These are phyloP conservation scores for Austroboletus sp. DNA, from an alignment of 1,284 basidiomycete genomes.

Conservation along the genomic window DNA sequence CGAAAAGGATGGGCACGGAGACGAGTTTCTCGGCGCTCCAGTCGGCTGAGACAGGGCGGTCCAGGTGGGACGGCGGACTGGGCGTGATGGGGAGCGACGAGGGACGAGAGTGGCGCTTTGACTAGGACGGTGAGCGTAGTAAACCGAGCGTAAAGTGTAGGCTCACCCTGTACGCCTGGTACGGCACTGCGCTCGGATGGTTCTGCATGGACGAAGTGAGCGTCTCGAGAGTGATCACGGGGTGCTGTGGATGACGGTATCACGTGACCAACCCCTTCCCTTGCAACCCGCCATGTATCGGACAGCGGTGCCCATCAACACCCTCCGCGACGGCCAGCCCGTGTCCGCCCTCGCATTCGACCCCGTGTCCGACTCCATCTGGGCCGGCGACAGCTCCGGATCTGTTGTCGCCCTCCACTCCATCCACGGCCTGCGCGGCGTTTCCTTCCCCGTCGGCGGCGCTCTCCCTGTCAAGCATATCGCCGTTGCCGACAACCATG, in stretches of 20 bases:
- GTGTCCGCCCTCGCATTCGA: slow-evolving; percentile 81
- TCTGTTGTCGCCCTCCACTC: slow-evolving; percentile 70
- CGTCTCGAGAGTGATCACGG: too few relatives aligned
- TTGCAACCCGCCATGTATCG: slow-evolving; percentile 31
- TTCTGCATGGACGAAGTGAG: slow-evolving; percentile 5
- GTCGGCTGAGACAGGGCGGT: slow-evolving; percentile 7
- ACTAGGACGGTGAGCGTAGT: slow-evolving; percentile 36
- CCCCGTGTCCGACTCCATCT: slow-evolving; percentile 82
- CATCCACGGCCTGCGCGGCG: slow-evolving; percentile 59
- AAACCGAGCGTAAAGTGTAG: background rate
- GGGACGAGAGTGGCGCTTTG: slow-evolving; percentile 62
- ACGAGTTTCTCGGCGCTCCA: slow-evolving; percentile 22
- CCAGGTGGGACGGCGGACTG: slow-evolving; percentile 30
- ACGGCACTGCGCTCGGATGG: slow-evolving; percentile 43
- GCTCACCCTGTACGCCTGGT: slow-evolving; percentile 66
- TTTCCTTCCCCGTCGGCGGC: slow-evolving; percentile 70
- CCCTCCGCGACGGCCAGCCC: slow-evolving; percentile 39
- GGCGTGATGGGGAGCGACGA: slow-evolving; percentile 38
- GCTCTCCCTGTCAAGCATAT: slow-evolving; percentile 64
- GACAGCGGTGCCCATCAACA: slow-evolving; percentile 33
- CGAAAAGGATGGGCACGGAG: slow-evolving; percentile 8
- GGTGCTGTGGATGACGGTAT: too few relatives aligned
- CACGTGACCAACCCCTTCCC: slow-evolving; percentile 12
- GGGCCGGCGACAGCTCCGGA: slow-evolving; percentile 77
- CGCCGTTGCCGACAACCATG: slow-evolving; percentile 65